Evolutionary conservation across 164 flowering plant genomes (phyloP).

Genomic region (Houttuynia cordata): DNA sequence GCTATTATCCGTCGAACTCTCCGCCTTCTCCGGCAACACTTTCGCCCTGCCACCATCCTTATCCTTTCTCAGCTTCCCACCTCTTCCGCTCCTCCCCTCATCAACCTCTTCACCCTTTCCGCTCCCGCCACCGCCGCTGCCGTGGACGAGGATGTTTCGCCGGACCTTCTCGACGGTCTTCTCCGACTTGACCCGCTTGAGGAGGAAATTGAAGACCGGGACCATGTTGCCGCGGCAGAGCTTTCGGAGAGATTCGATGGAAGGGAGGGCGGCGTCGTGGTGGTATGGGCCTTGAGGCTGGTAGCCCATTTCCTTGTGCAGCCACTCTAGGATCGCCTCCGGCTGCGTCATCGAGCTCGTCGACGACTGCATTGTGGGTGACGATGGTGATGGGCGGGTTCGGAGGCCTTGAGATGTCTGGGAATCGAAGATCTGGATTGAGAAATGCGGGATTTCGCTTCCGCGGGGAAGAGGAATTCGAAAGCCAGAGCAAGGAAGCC

Average conservation of each 20-base stretch:
- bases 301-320: constrained; percentile 95
- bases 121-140: constrained; percentile 24
- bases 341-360: constrained; percentile 38
- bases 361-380: constrained; percentile 59
- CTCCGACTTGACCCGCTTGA: constrained; percentile 85
- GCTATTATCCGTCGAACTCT: constrained; percentile 32
- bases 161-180: constrained; percentile 79
- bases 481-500: too few species aligned
- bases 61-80: constrained; percentile 30
- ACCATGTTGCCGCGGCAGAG: constrained; percentile 93
- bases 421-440: too few species aligned
- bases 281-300: constrained; percentile 51
- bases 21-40: constrained; percentile 10
- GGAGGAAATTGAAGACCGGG: constrained; percentile 70
- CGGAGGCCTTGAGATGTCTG: too few species aligned
- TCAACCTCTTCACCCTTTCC: constrained; percentile 10
- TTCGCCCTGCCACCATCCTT: constrained; percentile 13
- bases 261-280: constrained; percentile 37
- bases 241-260: constrained; percentile 60
- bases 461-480: too few species aligned
- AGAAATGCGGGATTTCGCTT: too few species aligned
- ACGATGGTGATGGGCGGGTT: too few species aligned
- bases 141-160: constrained; percentile 76
- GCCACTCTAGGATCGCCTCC: constrained; percentile 88
- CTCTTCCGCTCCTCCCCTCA: constrained; percentile 25